These are phyloP conservation scores for Coemansia sp. DNA, from an alignment of 192 early-diverging fungal genomes.

Conservation along the genomic window DNA sequence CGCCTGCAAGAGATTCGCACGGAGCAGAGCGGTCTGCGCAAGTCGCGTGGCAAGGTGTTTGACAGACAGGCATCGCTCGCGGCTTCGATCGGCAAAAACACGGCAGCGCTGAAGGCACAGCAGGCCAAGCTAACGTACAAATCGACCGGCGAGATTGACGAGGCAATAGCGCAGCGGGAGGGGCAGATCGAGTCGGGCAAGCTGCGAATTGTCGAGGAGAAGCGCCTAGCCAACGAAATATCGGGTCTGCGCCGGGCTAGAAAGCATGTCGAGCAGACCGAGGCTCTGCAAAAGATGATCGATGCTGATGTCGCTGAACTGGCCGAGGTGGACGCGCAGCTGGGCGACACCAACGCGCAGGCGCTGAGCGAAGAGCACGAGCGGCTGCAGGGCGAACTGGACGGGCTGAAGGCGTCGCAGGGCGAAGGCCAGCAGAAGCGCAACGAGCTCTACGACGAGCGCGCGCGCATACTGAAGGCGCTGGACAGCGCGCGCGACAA, in stretches of 20 bases:
- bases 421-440: conserved; percentile 61
- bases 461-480: conserved; percentile 62
- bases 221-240: conserved; percentile 52
- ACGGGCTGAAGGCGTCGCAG: conserved; percentile 59
- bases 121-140: conserved; percentile 79
- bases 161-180: conserved; percentile 67
- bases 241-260: conserved; percentile 21
- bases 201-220: conserved; percentile 82
- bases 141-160: conserved; percentile 74
- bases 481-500: conserved; percentile 67
- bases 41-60: conserved; percentile 65
- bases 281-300: conserved; percentile 68
- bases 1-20: conserved; percentile 65
- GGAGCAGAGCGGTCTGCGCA: conserved; percentile 67
- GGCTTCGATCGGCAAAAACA: conserved; percentile 76
- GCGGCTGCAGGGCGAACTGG: conserved; percentile 67
- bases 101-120: conserved; percentile 65
- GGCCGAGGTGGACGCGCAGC: conserved; percentile 56
- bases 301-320: conserved; percentile 65
- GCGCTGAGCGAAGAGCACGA: conserved; percentile 67
- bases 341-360: conserved; percentile 56
- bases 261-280: conserved; percentile 75
- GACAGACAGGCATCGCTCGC: conserved; percentile 69
- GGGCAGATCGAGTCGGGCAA: conserved; percentile 71
- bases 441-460: conserved; percentile 66